Conservation (phyloP, 768 basidiomycete species). For the Podaxis pistillaris region DNA sequence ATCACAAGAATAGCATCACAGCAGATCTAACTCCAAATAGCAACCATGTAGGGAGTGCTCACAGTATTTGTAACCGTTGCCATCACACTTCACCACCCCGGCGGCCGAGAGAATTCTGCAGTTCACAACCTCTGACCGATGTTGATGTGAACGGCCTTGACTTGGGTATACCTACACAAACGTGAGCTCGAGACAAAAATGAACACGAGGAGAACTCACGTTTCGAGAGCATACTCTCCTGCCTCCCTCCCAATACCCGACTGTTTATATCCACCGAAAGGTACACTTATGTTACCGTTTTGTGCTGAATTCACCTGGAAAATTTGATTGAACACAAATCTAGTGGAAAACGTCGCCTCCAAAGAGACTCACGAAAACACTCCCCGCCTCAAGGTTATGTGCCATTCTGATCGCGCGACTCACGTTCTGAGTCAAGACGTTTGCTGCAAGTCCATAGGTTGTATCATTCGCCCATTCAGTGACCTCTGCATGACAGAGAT, state of each 20-base stretch:
- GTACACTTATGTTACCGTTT: conserved; percentile 45
- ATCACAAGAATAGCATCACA: not conserved
- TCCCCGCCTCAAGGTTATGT: conserved; percentile 30
- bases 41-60: not conserved
- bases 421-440: conserved; percentile 71
- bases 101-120: not conserved
- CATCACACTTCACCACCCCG: not conserved
- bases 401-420: conserved; percentile 63
- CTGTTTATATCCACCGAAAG: conserved; percentile 76
- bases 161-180: conserved; percentile 42
- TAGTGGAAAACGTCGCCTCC: conserved; percentile 32
- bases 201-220: conserved; percentile 32
- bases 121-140: conserved; percentile 26
- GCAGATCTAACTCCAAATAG: not conserved
- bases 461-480: conserved; percentile 70
- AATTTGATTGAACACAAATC: not conserved
- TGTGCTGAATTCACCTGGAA: conserved; percentile 43
- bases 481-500: conserved; percentile 26
- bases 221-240: conserved; percentile 60
- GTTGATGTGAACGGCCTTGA: conserved; percentile 64
- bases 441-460: conserved; percentile 74
- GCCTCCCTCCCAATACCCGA: conserved; percentile 70
- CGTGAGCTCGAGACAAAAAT: not conserved
- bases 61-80: not conserved
- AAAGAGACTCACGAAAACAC: conserved; percentile 42